These are phyloP conservation scores for Hypholoma sublateritium DNA, from an alignment of 768 basidiomycete species.

Conservation along the genomic window DNA sequence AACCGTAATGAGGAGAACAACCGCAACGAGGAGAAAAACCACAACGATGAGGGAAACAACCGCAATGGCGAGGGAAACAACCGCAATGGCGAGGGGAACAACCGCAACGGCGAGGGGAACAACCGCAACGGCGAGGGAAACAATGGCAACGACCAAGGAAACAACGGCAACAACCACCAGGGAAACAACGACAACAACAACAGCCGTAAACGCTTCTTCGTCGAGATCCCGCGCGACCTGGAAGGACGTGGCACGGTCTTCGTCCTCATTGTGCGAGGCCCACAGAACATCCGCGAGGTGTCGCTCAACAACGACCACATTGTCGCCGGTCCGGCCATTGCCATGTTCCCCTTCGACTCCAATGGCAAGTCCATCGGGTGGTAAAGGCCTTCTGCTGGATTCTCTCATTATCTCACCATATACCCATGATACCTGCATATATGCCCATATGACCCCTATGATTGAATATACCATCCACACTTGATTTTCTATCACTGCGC, in stretches of 20 bases:
- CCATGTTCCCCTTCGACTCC: conserved; percentile 37
- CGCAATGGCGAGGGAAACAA: not conserved
- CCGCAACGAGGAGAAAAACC: no score
- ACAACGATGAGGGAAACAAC: not conserved
- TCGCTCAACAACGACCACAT: conserved; percentile 40
- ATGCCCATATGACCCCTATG: no score
- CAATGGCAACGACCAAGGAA: not conserved
- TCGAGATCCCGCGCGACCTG: conserved; percentile 41
- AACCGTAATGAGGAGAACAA: not conserved
- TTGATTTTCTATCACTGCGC: no score
- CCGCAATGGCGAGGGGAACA: not conserved
- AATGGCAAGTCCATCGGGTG: conserved; percentile 10
- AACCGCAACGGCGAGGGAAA: not conserved
- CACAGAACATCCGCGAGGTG: conserved; percentile 15
- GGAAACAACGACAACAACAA: not conserved
- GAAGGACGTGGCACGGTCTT: conserved; percentile 45
- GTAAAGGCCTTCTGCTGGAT: not conserved
- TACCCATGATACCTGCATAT: no score
- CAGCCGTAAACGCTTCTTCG: conserved; percentile 14
- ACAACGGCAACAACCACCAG: not conserved
- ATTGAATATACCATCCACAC: no score
- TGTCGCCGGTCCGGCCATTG: conserved; percentile 56
- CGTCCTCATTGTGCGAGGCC: conserved; percentile 42
- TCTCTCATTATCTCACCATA: no score
- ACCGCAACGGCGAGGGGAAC: not conserved